Evolutionary conservation across 2,329 filamentous ascomycete genomes (phyloP), one percentile per base, ranked within the genome.

Genomic region (Calonectria montana): DNA sequence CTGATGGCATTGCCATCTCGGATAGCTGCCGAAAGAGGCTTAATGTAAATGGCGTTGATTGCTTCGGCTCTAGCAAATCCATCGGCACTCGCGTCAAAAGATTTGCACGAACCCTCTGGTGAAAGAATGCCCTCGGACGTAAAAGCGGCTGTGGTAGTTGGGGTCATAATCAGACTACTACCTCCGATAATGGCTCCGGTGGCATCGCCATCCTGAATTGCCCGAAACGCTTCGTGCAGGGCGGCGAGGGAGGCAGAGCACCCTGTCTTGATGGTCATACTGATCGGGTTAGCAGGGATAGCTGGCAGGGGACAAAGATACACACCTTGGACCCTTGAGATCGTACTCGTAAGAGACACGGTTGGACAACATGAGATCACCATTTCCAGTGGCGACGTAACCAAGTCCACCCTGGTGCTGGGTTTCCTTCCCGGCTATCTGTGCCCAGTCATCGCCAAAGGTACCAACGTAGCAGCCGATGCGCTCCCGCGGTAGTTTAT

Each of bases 51-150:
- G 5, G 81, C 78, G 0, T 75, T 83, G 13, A 84, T 76, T 3
- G 84, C 87, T 71, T 89, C 87, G 2, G 84, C 87, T 13, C 86
- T 80, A 0, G 80, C 85, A 67, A 88, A 89, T 0, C 88, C 88
- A 66, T 86, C 79, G 2, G 85, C 87, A 6, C 74, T 72, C 12
- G 80, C 76, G 66, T 87, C 85, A 61, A 84, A 87, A 13, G 78
- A 80, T 23, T 79, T 74, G 67, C 76, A 80, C 0, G 69, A 74
- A 9, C 78, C 77, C 18, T 71, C 72, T 0, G 80, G 74, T 0
- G 76, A 78, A 1, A 83, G 74, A 1, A 81, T 73, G 16, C 78
- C 78, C 37, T 77, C 63, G 3, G 76, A 74, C 1, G 75, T 48
- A 74, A 80, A 73, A 35, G 72, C 72, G 0, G 75, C 74, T 1